A percentile compares a stretch with the other conserved stretches of the same genome.
These are phyloP conservation scores for Monascus purpureus DNA, from an alignment of 495 filamentous ascomycete species.

Conservation along the genomic window DNA sequence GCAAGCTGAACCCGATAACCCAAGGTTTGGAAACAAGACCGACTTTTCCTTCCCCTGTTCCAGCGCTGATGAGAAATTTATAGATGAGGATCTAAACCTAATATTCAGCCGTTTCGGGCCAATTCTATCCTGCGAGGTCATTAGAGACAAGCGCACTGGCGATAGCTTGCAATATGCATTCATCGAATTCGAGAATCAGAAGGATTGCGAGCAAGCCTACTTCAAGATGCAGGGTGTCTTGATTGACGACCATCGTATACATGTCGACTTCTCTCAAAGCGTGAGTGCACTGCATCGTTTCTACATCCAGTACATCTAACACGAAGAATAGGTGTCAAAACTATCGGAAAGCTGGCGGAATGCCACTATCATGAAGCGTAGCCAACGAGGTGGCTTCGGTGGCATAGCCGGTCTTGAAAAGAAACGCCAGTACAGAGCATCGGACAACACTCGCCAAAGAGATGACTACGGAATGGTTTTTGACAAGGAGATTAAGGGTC, in stretches of 20 bases:
- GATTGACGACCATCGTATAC: constrained; percentile 95
- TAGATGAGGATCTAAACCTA: constrained; percentile 81
- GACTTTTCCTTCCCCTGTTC: background rate
- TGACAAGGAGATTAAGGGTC: constrained; percentile 42
- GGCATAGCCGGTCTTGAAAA: constrained; percentile 77
- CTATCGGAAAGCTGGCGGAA: constrained; percentile 83
- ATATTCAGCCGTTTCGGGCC: constrained; percentile 96
- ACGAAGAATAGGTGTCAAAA: constrained; percentile 46
- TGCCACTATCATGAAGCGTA: constrained; percentile 73
- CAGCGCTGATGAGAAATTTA: too few relatives aligned
- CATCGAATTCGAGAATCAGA: constrained; percentile 88
- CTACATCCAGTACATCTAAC: constrained; percentile 9
- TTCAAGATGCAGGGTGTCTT: constrained; percentile 96
- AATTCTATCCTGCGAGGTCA: constrained; percentile 92
- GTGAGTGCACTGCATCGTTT: constrained; percentile 31
- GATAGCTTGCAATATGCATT: constrained; percentile 97
- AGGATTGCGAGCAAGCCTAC: constrained; percentile 88
- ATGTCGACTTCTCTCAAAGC: constrained; percentile 97
- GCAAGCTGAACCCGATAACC: constrained; percentile 95
- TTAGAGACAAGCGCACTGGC: constrained; percentile 83
- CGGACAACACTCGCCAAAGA: constrained; percentile 39
- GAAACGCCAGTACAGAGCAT: constrained; percentile 69
- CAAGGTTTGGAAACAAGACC: constrained; percentile 34
- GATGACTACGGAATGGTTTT: constrained; percentile 68
- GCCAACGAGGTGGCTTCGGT: constrained; percentile 71